These are phyloP conservation scores for Populus tomentosa DNA, from an alignment of 441 rosid species.

Conservation along the genomic window DNA sequence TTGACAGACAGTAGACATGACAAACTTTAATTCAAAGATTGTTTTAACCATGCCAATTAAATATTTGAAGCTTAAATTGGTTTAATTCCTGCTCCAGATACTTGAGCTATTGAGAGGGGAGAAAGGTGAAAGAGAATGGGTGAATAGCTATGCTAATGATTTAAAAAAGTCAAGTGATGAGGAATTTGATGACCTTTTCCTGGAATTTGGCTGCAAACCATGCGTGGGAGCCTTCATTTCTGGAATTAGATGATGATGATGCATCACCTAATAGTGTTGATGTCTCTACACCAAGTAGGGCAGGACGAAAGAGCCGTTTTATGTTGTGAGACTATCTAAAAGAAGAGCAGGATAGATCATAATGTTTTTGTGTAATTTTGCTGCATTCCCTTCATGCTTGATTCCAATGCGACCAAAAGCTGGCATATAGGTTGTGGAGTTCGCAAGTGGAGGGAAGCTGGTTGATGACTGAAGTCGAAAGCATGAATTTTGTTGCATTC, in stretches of 20 bases:
- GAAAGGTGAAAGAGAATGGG: slow-evolving; percentile 17
- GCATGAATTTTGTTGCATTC: neutral
- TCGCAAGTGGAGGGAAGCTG: too few relatives aligned
- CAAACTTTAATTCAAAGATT: neutral
- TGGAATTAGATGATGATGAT: slow-evolving; percentile 40
- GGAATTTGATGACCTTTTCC: slow-evolving; percentile 53
- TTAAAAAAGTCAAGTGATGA: slow-evolving; percentile 24
- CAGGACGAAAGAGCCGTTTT: slow-evolving; percentile 16
- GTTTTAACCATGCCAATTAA: neutral
- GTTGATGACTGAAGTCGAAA: neutral
- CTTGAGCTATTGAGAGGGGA: slow-evolving; percentile 40
- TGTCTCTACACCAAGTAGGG: slow-evolving; percentile 29
- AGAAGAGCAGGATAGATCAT: slow-evolving; percentile 36
- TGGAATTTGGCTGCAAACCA: slow-evolving; percentile 35
- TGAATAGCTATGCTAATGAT: slow-evolving; percentile 13
- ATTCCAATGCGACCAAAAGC: neutral
- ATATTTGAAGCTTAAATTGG: neutral
- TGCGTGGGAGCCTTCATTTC: slow-evolving; percentile 47
- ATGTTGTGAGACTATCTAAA: slow-evolving; percentile 34
- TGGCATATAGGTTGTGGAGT: neutral
- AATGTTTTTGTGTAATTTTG: slow-evolving; percentile 13
- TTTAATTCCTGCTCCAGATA: slow-evolving; percentile 32
- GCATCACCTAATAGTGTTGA: slow-evolving; percentile 38
- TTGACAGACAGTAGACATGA: neutral
- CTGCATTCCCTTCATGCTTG: neutral